phyloP scores from a whole-genome alignment of 2,329 filamentous ascomycete species.

The Tolypocladium nubicola region DNA sequence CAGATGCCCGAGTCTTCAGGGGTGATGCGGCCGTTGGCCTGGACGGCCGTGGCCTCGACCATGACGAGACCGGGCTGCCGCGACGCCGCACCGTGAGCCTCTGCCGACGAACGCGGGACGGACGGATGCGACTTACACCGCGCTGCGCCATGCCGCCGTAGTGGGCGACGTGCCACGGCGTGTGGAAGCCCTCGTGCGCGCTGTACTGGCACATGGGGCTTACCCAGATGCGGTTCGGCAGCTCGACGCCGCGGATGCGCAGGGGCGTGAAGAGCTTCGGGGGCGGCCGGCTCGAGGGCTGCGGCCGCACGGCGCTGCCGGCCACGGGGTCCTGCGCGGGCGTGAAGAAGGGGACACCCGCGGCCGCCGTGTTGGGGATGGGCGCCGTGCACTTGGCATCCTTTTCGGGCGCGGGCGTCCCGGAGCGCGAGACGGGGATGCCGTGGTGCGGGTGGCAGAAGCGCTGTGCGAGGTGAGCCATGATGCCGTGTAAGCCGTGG shows the following conservation, averaged over 20 bases:
- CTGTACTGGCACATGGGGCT: slow-evolving; percentile 38
- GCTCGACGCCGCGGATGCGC: slow-evolving; percentile 30
- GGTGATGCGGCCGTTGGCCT: slow-evolving; percentile 60
- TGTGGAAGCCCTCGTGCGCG: slow-evolving; percentile 46
- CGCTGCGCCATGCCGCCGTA: slow-evolving; percentile 62
- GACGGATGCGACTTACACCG: slow-evolving; percentile 31
- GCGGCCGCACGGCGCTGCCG: slow-evolving; percentile 30
- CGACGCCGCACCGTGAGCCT: not conserved
- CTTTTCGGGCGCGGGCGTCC: slow-evolving; percentile 12
- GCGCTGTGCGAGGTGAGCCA: slow-evolving; percentile 16
- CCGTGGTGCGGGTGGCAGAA: slow-evolving; percentile 16
- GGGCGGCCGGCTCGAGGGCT: slow-evolving; percentile 36
- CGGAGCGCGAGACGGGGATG: slow-evolving; percentile 12
- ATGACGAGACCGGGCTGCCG: slow-evolving; percentile 47
- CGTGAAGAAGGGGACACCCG: slow-evolving; percentile 34
- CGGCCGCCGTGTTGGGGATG: slow-evolving; percentile 14
- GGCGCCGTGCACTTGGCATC: slow-evolving; percentile 10
- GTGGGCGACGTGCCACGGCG: slow-evolving; percentile 63
- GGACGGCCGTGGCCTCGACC: slow-evolving; percentile 59
- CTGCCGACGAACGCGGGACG: not conserved
- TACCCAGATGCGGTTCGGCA: slow-evolving; percentile 36
- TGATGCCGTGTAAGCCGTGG: not conserved
- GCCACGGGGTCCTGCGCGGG: slow-evolving; percentile 32
- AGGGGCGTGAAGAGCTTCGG: slow-evolving; percentile 39
- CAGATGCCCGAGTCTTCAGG: slow-evolving; percentile 59